phyloP scores from a whole-genome alignment of 2,329 filamentous ascomycete genomes.

The Elsinoe perseae region DNA sequence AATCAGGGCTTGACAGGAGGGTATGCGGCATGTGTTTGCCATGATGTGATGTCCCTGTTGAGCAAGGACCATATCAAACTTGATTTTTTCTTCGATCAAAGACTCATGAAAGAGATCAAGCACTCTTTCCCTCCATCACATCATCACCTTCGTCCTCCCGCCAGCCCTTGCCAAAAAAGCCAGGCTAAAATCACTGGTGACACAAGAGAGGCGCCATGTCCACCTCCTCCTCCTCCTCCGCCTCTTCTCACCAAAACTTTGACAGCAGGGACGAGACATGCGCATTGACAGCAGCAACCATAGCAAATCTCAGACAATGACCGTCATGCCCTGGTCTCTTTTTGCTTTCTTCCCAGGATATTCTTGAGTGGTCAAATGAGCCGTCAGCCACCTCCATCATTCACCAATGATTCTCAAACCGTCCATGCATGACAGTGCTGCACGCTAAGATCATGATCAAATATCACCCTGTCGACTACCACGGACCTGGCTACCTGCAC shows the following conservation, averaged over 20 bases:
- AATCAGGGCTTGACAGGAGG: background rate
- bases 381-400: constrained; percentile 14
- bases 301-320: background rate
- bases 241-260: background rate
- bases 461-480: constrained; percentile 1
- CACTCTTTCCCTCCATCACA: background rate
- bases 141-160: background rate
- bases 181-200: background rate
- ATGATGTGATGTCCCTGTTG: too few species aligned
- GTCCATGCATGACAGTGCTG: constrained; percentile 10
- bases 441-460: constrained; percentile 7
- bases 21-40: background rate
- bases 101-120: background rate
- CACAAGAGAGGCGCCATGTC: background rate
- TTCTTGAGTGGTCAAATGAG: background rate
- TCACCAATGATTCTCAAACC: constrained; percentile 9
- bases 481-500: constrained; percentile 12
- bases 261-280: background rate
- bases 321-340: background rate
- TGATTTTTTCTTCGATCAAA: background rate
- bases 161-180: background rate
- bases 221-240: background rate
- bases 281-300: background rate
- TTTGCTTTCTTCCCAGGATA: background rate
- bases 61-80: background rate